Evolutionary conservation across 1,284 basidiomycete species (phyloP).

Genomic region (Somion occarium): DNA sequence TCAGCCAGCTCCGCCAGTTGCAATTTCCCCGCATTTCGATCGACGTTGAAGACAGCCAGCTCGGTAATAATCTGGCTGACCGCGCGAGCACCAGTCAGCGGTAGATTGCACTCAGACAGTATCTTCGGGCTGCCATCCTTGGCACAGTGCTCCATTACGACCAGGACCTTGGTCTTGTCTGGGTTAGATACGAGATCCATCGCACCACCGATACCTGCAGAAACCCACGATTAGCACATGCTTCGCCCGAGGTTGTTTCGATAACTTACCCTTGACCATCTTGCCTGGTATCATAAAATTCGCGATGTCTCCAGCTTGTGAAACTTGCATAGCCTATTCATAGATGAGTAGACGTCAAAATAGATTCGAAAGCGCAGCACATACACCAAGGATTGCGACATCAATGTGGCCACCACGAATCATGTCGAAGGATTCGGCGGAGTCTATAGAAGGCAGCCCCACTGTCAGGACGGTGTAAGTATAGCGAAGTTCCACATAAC

Average conservation of each 20-base stretch:
- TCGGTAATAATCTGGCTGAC: conserved; percentile 95
- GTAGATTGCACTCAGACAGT: conserved; percentile 77
- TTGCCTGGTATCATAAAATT: conserved; percentile 99
- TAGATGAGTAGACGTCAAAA: not conserved
- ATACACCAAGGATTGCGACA: conserved; percentile 79
- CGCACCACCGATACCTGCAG: conserved; percentile 85
- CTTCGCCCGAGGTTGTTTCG: not conserved
- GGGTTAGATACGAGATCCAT: conserved; percentile 97
- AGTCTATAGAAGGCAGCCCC: conserved; percentile 56
- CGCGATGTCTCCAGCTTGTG: conserved; percentile 88
- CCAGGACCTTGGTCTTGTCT: conserved; percentile 87
- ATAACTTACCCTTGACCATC: conserved; percentile 70
- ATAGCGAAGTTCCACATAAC: conserved; percentile 9
- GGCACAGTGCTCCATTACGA: conserved; percentile 87
- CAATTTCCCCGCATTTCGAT: conserved; percentile 70
- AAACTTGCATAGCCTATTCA: conserved; percentile 88
- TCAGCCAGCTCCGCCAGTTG: conserved; percentile 80
- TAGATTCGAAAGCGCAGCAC: conserved; percentile 15
- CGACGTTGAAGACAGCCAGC: conserved; percentile 88
- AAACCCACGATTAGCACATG: not conserved
- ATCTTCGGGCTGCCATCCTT: conserved; percentile 92
- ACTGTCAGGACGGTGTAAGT: not conserved
- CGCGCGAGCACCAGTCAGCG: conserved; percentile 83
- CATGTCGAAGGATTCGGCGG: conserved; percentile 91
- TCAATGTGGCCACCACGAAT: conserved; percentile 95